Base-by-base conservation (phyloP, 192 early-diverging fungal genomes). In the Rhizoclosmatium sp. region DNA sequence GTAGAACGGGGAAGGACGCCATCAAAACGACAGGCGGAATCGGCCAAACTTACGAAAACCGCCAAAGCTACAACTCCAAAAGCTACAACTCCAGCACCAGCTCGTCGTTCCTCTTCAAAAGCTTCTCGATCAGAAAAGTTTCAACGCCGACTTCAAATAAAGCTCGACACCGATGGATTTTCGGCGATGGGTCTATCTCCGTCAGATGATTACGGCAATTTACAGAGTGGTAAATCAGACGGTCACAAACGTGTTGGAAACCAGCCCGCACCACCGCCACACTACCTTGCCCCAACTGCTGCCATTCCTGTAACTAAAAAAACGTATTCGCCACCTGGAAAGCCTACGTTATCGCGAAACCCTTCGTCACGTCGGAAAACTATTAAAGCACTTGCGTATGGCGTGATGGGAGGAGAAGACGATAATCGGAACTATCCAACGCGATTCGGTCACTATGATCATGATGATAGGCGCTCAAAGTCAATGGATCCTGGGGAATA, bases 181-280 rank as follows among this genome's bases (percentile, higher is more conserved):
- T 75, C 72, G 12, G 72, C 72, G 7, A 75, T 75, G 72, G 72
- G 72, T 10, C 42, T 75, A 12, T 39, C 56, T 19, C 14, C 9
- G 60, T 7, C 60, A 23, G 60, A 62, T 23, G 60, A 62, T 7
- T 62, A 1, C 9, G 10, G 5, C 9, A 7, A 9, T 19, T 40
- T 1, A 19, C 60, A 40, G 4, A 1, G 14, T 1, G 9, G 10
- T 21, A 75, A 75, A 41, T 72, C 71, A 72, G 19, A 75, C 19
- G 46, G 16, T 56, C 21, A 39, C n/a, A 48, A 56, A 71, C 23
- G 31, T 14, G 7, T 56, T 14, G 10, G 47, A 49, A 71, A 64
- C 1, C 59, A 75, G 45, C 72, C 72, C 5, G 59, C 72, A 44
- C 72, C 72, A 46, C 72, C 72, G 56, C 59, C 72, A n/a, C 72